These are phyloP conservation scores for Hymenoscyphus albidus DNA, from an alignment of 2,329 filamentous ascomycete genomes.

Conservation along the genomic window DNA sequence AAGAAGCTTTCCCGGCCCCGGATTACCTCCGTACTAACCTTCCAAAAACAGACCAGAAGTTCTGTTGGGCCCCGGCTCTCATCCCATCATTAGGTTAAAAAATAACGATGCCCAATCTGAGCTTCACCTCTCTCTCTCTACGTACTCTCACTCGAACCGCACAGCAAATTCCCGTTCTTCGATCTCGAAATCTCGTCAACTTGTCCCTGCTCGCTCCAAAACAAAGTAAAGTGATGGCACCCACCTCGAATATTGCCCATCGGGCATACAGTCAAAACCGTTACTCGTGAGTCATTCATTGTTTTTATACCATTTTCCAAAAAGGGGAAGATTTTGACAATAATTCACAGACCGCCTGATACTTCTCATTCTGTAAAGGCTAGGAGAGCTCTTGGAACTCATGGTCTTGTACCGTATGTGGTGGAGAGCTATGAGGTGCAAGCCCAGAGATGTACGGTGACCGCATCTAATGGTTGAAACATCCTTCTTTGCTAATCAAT, in stretches of 20 bases:
- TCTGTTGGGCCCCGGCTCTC: background rate
- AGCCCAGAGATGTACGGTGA: constrained; percentile 28
- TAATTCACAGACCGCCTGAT: constrained; percentile 21
- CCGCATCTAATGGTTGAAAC: background rate
- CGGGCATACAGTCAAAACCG: background rate
- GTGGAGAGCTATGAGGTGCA: constrained; percentile 31
- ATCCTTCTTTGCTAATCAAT: background rate
- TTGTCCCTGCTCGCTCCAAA: background rate
- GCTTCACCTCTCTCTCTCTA: background rate
- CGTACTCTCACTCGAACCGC: background rate
- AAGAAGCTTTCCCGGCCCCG: background rate
- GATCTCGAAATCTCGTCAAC: background rate
- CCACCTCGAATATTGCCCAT: background rate
- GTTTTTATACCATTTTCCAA: background rate
- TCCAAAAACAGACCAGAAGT: background rate
- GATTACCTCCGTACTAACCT: background rate
- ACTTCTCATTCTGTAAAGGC: constrained; percentile 29
- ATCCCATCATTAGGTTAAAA: background rate
- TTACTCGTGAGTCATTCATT: constrained; percentile 17
- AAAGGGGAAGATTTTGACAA: background rate
- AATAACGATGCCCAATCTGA: background rate
- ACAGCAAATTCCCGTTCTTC: background rate
- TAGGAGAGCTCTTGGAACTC: constrained; percentile 25
- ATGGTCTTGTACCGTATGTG: constrained; percentile 31
- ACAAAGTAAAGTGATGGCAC: background rate